Evolutionary conservation across 352 stramenopile genomes (phyloP), one percentile per base, ranked within the genome.

Genomic region (Phytophthora kernoviae): DNA sequence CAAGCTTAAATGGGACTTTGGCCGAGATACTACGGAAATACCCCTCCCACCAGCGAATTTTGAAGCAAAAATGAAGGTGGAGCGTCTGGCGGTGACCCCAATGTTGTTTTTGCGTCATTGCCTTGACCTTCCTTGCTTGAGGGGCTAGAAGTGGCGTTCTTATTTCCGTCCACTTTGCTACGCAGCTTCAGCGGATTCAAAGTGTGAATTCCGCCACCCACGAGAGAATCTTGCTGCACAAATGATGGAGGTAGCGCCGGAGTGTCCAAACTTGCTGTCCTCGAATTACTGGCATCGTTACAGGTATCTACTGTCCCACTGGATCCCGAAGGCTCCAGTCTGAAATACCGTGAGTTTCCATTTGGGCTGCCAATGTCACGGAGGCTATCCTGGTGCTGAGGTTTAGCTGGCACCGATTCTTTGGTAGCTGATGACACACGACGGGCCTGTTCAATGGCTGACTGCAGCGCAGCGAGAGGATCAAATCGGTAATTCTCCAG

Each of bases 201-300:
- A 8, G 66, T 45, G 33, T 89, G 77, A 43, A 92, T 91, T 33
- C 85, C 81, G 26, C 81, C 82, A 32, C 81, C 85, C 51, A 88
- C 75, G 41, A 94, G 78, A 24, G 81, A 94, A 59, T 92, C 82
- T 56, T 88, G 71, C 24, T 88, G 30, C 14, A 51, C 55, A 42
- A 94, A 79, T 8, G 65, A 52, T 20, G 82, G 84, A 12, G 77
- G 67, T 1, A 69, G 64, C 1, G 60, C 58, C 12, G 82, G 82
- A 14, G 78, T 63, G 0, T 70, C 78, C 1, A 91, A 44, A 45
- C 34, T 52, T 14, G 60, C 24, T 7, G 7, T 30, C 21, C 24
- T 20, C 41, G 17, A 54, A 1, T 12, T 32, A 15, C 27, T 51
- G 24, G 4, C 50, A 47, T 40, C 47, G n/a, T 18, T 60, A 8